Conservation (phyloP, 1,284 basidiomycete species). For the Fereydounia khargensis region DNA sequence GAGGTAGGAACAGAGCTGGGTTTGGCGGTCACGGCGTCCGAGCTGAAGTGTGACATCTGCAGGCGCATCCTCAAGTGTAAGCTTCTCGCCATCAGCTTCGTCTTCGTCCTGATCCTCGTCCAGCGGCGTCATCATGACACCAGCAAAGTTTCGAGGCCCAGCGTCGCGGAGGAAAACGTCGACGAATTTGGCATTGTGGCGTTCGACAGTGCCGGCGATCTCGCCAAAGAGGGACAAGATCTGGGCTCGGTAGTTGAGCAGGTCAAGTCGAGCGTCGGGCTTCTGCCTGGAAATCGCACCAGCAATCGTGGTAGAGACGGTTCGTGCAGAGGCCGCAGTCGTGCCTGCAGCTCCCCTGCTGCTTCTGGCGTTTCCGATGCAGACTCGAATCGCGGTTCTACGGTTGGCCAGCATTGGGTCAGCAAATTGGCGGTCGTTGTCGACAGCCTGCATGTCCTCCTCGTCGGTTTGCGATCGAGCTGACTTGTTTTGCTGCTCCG, state of each 20-base stretch:
- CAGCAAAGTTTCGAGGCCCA: constrained; percentile 25
- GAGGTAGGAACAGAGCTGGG: constrained; percentile 64
- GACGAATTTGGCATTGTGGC: constrained; percentile 39
- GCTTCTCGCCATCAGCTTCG: constrained; percentile 4
- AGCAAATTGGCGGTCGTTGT: constrained; percentile 41
- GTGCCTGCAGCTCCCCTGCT: constrained; percentile 5
- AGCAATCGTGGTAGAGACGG: constrained; percentile 17
- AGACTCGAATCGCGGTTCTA: constrained; percentile 21
- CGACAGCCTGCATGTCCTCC: constrained; percentile 11
- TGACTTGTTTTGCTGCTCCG: too few relatives aligned
- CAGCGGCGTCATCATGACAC: constrained; percentile 18
- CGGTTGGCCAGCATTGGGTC: constrained; percentile 33
- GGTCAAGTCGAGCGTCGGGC: constrained; percentile 37
- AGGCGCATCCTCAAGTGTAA: background rate
- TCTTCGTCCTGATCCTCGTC: constrained; percentile 24
- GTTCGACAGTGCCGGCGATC: constrained; percentile 29
- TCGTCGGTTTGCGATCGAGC: background rate
- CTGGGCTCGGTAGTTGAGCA: constrained; percentile 47
- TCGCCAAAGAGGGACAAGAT: constrained; percentile 41
- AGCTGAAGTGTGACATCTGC: background rate
- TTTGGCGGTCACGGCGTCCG: constrained; percentile 28
- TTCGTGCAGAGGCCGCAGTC: background rate
- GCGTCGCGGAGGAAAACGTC: constrained; percentile 40
- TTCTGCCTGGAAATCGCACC: constrained; percentile 21
- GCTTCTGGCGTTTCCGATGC: constrained; percentile 26